A percentile compares a stretch with the other conserved stretches of the same genome.
Conservation (phyloP, 371 early-diverging fungal genomes). For the Apophysomyces ossiformis region DNA sequence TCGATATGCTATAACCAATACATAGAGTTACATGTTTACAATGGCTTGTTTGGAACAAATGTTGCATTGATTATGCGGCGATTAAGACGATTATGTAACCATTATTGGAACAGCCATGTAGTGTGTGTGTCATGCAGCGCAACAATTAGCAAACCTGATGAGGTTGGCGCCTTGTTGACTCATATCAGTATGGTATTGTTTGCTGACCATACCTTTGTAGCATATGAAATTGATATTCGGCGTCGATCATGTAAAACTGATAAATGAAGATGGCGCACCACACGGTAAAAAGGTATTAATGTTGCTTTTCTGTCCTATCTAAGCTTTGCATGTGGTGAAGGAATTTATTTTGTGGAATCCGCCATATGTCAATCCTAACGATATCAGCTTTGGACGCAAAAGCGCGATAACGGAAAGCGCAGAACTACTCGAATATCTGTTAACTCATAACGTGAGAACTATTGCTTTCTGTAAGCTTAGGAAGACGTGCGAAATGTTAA, state of each 20-base stretch:
- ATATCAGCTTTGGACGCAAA: constrained; percentile 20
- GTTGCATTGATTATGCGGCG: constrained; percentile 70
- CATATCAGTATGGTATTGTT: neutral
- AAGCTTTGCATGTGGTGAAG: neutral
- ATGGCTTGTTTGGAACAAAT: constrained; percentile 73
- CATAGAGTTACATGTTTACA: constrained; percentile 75
- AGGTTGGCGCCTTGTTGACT: constrained; percentile 21
- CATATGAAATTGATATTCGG: constrained; percentile 52
- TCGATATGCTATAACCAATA: neutral
- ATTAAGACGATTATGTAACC: constrained; percentile 60
- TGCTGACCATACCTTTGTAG: constrained; percentile 25
- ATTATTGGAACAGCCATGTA: constrained; percentile 47
- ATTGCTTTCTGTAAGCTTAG: constrained; percentile 60
- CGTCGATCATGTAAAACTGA: constrained; percentile 29
- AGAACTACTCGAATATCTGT: constrained; percentile 38
- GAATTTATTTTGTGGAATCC: constrained; percentile 51
- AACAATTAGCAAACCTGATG: constrained; percentile 56
- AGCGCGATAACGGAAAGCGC: constrained; percentile 40
- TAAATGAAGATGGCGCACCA: constrained; percentile 50
- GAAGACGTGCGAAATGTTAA: constrained; percentile 53
- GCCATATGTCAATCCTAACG: constrained; percentile 22
- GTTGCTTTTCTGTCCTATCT: neutral
- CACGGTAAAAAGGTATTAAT: constrained; percentile 40
- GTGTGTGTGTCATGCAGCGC: constrained; percentile 71
- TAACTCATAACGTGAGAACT: constrained; percentile 41